Evolutionary conservation across 306 rosid species (phyloP).

Genomic region (Pyrus pyrifolia): DNA sequence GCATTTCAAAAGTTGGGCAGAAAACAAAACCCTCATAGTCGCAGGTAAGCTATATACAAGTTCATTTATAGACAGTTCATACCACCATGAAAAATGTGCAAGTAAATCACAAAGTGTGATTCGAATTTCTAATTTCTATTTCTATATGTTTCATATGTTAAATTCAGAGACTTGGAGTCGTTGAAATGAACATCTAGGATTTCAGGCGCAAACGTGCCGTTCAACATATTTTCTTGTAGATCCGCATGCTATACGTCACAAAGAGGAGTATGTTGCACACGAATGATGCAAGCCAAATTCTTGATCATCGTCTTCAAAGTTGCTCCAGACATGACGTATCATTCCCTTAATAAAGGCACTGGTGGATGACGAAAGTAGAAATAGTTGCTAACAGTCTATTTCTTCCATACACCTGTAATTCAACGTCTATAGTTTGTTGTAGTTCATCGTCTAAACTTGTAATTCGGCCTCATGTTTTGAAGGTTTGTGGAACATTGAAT

Average conservation of each 20-base stretch:
- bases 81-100: background rate
- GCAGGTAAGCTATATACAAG: conserved; percentile 27
- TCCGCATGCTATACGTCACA: background rate
- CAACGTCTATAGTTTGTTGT: background rate
- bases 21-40: conserved; percentile 67
- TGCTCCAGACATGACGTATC: background rate
- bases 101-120: background rate
- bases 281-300: conserved; percentile 3
- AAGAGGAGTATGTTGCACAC: background rate
- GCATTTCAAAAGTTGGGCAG: conserved; percentile 54
- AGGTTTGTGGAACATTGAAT: background rate
- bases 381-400: background rate
- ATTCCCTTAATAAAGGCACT: background rate
- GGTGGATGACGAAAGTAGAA: background rate
- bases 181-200: background rate
- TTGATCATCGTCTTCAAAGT: background rate
- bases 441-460: background rate
- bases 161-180: background rate
- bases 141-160: background rate
- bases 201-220: background rate
- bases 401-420: background rate
- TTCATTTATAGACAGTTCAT: background rate
- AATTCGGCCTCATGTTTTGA: background rate
- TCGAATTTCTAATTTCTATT: background rate
- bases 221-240: background rate